Evolutionary conservation across 2,329 filamentous ascomycete genomes (phyloP), one percentile per base, ranked within the genome.

Genomic region (Albifimbria verrucaria): DNA sequence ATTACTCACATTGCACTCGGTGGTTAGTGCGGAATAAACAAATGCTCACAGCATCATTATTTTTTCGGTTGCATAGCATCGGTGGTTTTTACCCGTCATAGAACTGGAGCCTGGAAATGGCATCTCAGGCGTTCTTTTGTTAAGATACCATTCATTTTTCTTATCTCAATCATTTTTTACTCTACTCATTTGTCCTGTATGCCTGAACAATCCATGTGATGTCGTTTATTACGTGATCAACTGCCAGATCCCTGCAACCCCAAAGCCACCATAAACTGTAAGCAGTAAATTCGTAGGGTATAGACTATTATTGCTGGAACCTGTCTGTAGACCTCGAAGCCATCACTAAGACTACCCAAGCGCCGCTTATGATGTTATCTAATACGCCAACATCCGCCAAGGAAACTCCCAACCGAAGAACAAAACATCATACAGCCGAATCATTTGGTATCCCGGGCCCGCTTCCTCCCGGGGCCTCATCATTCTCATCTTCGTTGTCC

Each of bases 401-500:
- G 47, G 39, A 48, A 44, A 25, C 18, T 46, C 46, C 18, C 26
- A 22, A 18, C 55, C 54, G 36, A 50, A 36, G 23, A 43, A 43
- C n/a, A 46, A 46, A 49, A 47, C 10, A 51, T 66, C 54, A 69
- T 60, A 66, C 66, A 59, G 55, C 60, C 45, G 65, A 65, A 51
- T 64, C 59, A 44, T 60, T 58, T 23, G 42, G 50, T 45, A 57
- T 58, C 52, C 46, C 23, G 4, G 44, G 24, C n/a, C 23, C 25
- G 15, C 20, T 9, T 6, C 21, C 25, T 9, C 24, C 46, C 23
- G 23, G 25, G 3, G n/a, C 46, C 25, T 28, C 46, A 5, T 4
- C 46, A 18, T 18, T n/a, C 9, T 9, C 51, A 15, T 54, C 52
- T 9, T 55, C 53, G 7, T 52, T 36, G 20, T 59, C 55, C 11